Conservation (phyloP, 106 monocot genomes). For the Dendrobium huoshanense region DNA sequence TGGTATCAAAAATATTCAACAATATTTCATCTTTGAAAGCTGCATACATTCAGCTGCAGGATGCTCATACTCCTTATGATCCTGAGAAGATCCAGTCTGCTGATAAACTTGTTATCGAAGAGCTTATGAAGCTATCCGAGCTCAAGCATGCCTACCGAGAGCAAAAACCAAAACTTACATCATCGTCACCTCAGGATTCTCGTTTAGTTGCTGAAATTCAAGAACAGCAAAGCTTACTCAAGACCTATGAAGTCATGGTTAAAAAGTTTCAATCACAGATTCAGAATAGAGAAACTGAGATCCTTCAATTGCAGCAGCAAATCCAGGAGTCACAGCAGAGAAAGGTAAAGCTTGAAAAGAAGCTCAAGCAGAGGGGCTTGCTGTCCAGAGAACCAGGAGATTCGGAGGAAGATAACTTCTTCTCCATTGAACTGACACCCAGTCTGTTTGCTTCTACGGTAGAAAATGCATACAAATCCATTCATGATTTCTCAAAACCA, state of each 20-base stretch:
- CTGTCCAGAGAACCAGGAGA: constrained; percentile 10
- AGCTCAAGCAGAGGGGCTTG: constrained; percentile 22
- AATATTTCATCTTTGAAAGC: constrained; percentile 60
- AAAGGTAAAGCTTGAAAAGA: constrained; percentile 59
- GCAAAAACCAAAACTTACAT: constrained; percentile 23
- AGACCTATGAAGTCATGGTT: constrained; percentile 37
- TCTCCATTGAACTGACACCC: constrained; percentile 22
- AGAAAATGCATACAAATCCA: constrained; percentile 39
- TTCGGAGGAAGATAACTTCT: constrained; percentile 21
- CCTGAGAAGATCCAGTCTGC: constrained; percentile 50
- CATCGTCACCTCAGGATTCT: constrained; percentile 24
- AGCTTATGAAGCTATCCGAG: constrained; percentile 34
- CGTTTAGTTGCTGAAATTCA: constrained; percentile 71
- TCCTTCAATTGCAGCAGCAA: constrained; percentile 67
- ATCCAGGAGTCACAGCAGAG: constrained; percentile 70
- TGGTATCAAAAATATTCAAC: constrained; percentile 70
- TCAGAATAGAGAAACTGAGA: constrained; percentile 74
- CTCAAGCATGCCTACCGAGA: constrained; percentile 44
- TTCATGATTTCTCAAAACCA: constrained; percentile 80
- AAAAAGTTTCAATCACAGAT: constrained; percentile 86
- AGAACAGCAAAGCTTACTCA: constrained; percentile 77
- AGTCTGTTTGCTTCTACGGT: constrained; percentile 28
- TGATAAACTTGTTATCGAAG: constrained; percentile 34
- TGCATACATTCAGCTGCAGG: constrained; percentile 69
- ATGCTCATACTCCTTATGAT: constrained; percentile 66